Base-by-base conservation (phyloP, 805 yeast genomes). In the Kodamaea neixiangensis region DNA sequence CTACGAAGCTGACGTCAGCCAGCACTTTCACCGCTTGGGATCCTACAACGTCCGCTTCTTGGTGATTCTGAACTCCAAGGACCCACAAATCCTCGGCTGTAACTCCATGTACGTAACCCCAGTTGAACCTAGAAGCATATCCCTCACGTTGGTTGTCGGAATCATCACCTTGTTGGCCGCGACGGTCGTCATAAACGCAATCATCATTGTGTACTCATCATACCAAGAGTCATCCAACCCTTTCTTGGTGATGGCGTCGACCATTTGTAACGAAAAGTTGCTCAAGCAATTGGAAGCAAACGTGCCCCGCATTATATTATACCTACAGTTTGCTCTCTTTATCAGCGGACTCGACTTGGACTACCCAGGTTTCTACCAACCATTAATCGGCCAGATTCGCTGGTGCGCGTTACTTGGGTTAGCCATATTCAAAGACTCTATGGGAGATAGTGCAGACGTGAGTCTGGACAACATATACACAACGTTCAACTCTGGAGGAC, bases 321-420 rank as follows among this genome's bases (percentile, higher is more conserved):
- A 83, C 62, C 59, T 82, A 31, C 90, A 86, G 59, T 85, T 78
- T 66, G 78, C 83, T 1, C 74, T 82, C 40, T 80, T 83, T 60
- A 71, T 79, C 56, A 80, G 79, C 5, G 85, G 81, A 3, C 66
- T 86, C 22, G 75, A 76, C 54, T 61, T 85, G 15, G 66, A 71
- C 20, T 85, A 80, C 56, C 90, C 91, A 0, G 88, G 86, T 0
- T 83, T 79, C 58, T 80, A 76, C 52, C 86, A 78, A 53, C 86
- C 86, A 0, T 61, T 80, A 11, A 63, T 82, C 44, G 69, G 81
- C 2, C 66, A 74, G 13, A 58, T 80, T 15, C 64, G 80, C 14
- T 84, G 89, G 89, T 68, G 78, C 39, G 79, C 83, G 1, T 64
- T 85, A n/a, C 62, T 82, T 50, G 76, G 76, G 2, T 55, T 66